Evolutionary conservation across 495 filamentous ascomycete species (phyloP).

Genomic region (Trichoderma gamsii): DNA sequence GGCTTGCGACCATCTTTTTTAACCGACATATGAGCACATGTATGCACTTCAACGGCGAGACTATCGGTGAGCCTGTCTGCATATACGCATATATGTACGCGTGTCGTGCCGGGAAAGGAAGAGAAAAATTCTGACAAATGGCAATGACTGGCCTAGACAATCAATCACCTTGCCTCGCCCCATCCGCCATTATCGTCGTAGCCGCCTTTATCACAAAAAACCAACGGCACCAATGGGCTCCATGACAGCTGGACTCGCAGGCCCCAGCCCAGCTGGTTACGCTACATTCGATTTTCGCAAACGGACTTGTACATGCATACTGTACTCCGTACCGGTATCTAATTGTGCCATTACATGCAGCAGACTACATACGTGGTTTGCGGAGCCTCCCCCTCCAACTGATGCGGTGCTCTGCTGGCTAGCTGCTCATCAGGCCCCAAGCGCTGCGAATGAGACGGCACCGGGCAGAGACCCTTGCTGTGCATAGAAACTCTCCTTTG

Average conservation of each 20-base stretch:
- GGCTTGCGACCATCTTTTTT: background rate
- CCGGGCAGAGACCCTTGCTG: background rate
- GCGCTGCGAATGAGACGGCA: constrained; percentile 6
- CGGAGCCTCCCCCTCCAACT: background rate
- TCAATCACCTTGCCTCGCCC: too few species aligned
- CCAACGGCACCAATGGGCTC: constrained; percentile 1
- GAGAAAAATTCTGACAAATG: too few species aligned
- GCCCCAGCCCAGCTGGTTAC: background rate
- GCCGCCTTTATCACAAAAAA: background rate
- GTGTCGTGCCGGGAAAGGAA: too few species aligned
- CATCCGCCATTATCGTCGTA: background rate
- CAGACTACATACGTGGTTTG: constrained; percentile 4
- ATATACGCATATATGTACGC: too few species aligned
- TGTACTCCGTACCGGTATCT: too few species aligned
- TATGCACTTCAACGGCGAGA: background rate
- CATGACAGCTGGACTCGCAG: constrained; percentile 9
- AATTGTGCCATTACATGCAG: background rate
- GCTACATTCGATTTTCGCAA: background rate
- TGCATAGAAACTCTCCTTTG: background rate
- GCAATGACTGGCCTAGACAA: too few species aligned
- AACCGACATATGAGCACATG: too few species aligned
- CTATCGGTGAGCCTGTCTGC: background rate
- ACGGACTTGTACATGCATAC: too few species aligned
- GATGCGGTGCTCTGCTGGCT: background rate
- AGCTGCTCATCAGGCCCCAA: background rate